Percentiles rank a stretch among this genome's conserved stretches.
phyloP scores from a whole-genome alignment of 1,139 yeast species.

The Casaregolazyma lundiana region DNA sequence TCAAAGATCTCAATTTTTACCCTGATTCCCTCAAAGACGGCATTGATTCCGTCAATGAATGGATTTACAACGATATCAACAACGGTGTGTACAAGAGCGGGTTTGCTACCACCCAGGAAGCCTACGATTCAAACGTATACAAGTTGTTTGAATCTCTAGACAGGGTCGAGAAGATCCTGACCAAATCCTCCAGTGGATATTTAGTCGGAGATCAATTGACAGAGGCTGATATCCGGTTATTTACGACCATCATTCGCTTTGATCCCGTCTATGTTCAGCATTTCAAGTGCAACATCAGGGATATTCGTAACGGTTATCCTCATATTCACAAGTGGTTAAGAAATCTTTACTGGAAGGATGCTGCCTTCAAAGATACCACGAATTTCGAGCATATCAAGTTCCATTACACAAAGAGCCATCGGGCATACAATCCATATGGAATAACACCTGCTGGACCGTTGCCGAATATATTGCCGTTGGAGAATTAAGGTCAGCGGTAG shows the following conservation, averaged over 20 bases:
- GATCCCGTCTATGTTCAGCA: constrained; percentile 92
- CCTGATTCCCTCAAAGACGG: constrained; percentile 50
- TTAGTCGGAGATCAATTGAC: constrained; percentile 66
- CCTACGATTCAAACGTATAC: constrained; percentile 67
- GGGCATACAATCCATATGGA: constrained; percentile 71
- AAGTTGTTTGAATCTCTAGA: constrained; percentile 69
- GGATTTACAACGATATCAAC: constrained; percentile 83
- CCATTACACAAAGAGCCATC: constrained; percentile 81
- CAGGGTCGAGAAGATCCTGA: constrained; percentile 63
- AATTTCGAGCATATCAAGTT: constrained; percentile 83
- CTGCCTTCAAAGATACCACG: constrained; percentile 74
- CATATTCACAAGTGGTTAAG: constrained; percentile 72
- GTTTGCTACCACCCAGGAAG: constrained; percentile 79
- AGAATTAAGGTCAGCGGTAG: constrained; percentile 8
- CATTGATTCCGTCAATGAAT: constrained; percentile 75
- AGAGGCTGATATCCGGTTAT: constrained; percentile 86
- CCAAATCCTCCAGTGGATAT: constrained; percentile 48
- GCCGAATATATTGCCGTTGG: constrained; percentile 52
- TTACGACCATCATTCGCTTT: constrained; percentile 76
- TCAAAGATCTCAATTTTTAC: constrained; percentile 53
- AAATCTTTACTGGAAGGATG: constrained; percentile 78
- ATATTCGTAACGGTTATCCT: constrained; percentile 80
- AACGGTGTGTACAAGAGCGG: constrained; percentile 95
- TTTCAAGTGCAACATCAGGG: constrained; percentile 84
- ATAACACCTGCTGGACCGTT: constrained; percentile 89